Evolutionary conservation across 2,329 filamentous ascomycete genomes (phyloP).

Genomic region (Chalaropsis thielavioides): DNA sequence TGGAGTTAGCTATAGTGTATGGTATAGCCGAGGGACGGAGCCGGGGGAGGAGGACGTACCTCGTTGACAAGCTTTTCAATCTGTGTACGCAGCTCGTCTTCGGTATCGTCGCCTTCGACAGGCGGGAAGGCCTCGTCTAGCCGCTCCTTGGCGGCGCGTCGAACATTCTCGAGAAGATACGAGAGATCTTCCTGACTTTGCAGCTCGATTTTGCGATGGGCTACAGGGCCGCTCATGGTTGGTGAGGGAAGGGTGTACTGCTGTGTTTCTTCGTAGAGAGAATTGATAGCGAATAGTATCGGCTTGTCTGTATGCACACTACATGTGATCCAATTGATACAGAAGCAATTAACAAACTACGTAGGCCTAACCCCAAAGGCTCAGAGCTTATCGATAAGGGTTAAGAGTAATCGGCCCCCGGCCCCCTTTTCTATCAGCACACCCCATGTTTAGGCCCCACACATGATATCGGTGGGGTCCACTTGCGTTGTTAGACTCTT

Average conservation of each 20-base stretch:
- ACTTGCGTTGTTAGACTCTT: background rate
- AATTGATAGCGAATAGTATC: background rate
- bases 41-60: constrained; percentile 26
- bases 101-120: constrained; percentile 30
- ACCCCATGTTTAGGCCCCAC: background rate
- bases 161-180: constrained; percentile 55
- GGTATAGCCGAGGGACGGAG: background rate
- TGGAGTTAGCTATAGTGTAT: background rate
- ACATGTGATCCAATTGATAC: no score
- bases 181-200: constrained; percentile 60
- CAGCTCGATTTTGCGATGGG: constrained; percentile 64
- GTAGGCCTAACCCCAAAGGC: background rate
- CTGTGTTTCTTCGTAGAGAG: background rate
- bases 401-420: background rate
- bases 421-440: background rate
- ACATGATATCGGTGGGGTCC: background rate
- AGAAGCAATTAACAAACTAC: background rate
- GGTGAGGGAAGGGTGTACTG: background rate
- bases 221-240: constrained; percentile 28
- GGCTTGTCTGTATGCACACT: no score
- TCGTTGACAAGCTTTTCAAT: constrained; percentile 47
- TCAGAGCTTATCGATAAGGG: background rate
- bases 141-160: constrained; percentile 50
- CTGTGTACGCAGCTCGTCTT: constrained; percentile 42
- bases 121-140: constrained; percentile 55